phyloP scores from a whole-genome alignment of 2,329 filamentous ascomycete species.

The Fusarium palustre region DNA sequence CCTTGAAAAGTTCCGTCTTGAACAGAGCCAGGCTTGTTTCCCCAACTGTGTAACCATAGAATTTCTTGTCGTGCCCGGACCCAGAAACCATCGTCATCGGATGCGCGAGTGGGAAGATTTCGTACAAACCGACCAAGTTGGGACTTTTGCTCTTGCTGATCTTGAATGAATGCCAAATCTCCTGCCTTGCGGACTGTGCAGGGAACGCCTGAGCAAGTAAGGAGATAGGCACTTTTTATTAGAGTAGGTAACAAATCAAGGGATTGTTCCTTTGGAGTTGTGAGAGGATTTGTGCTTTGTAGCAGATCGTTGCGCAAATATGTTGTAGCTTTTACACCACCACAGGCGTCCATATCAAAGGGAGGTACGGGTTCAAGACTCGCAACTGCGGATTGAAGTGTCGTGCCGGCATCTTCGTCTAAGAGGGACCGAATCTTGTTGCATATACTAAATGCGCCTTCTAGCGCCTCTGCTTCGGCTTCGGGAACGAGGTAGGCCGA shows the following conservation, averaged over 20 bases:
- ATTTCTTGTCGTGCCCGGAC: slow-evolving; percentile 70
- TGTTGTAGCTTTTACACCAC: slow-evolving; percentile 46
- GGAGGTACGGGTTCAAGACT: slow-evolving; percentile 56
- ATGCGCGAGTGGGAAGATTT: slow-evolving; percentile 59
- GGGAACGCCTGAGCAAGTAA: slow-evolving; percentile 63
- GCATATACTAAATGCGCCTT: slow-evolving; percentile 70
- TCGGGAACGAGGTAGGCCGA: slow-evolving; percentile 75
- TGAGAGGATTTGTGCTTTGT: slow-evolving; percentile 71
- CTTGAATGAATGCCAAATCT: slow-evolving; percentile 73
- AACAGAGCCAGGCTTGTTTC: slow-evolving; percentile 55
- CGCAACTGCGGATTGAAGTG: slow-evolving; percentile 61
- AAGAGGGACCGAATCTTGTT: slow-evolving; percentile 67
- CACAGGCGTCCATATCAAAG: slow-evolving; percentile 38
- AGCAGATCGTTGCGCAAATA: slow-evolving; percentile 62
- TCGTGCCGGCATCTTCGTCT: slow-evolving; percentile 68
- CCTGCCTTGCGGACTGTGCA: slow-evolving; percentile 66
- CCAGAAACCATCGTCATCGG: slow-evolving; percentile 74
- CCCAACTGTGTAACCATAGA: slow-evolving; percentile 81
- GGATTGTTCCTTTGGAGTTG: slow-evolving; percentile 66
- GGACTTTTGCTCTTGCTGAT: slow-evolving; percentile 72
- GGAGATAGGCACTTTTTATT: slow-evolving; percentile 69
- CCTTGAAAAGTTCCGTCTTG: slow-evolving; percentile 65
- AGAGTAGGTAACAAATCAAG: slow-evolving; percentile 72
- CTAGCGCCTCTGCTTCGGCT: slow-evolving; percentile 67
- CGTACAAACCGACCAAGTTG: slow-evolving; percentile 71